Evolutionary conservation across 2,329 filamentous ascomycete genomes (phyloP), one percentile per base, ranked within the genome.

Genomic region (Diplodia mutila): DNA sequence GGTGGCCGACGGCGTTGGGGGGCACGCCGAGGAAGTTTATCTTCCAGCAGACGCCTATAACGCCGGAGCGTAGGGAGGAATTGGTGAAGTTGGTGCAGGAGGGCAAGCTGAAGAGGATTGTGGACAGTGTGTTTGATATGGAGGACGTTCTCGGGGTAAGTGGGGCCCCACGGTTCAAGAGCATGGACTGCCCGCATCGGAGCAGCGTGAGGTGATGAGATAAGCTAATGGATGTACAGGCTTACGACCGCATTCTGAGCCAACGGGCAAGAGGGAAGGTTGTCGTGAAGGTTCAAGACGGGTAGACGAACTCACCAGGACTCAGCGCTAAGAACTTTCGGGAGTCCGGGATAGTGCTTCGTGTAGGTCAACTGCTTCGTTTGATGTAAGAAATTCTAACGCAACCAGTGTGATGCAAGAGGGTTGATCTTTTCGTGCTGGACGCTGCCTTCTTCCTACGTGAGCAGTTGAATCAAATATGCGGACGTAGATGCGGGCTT

Each of bases 81-180:
- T 65, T 83, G 21, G 70, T 75, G 1, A 71, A 73, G 14, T 74
- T 82, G 74, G 72, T 79, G 42, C 73, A 70, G 0, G 72, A 75
- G 11, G 80, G 69, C 0, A 72, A 73, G 66, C 16, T 72, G 39
- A 77, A 71, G 18, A 73, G 77, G 4, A 73, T 79, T 18, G 71
- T 81, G 23, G 81, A 81, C 66, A 78, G 76, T 46, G 71, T 77
- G 42, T 79, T 79, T 73, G 64, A 70, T 2, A 79, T 83, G 68
- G 77, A 80, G 12, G 71, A 82, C 54, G 74, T 70, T 6, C 70
- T 74, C 61, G 75, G 69, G 53, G 71, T 72, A 68, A 67, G 69
- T 61, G 12, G 7, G 18, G 5, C 16, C 21, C 32, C 21, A 23
- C 16, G 11, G 18, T 9, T 55, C n/a, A n/a, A 23, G 12, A 2